These are phyloP conservation scores for Globisporangium carolinianum DNA, from an alignment of 352 stramenopile species.

Conservation along the genomic window DNA sequence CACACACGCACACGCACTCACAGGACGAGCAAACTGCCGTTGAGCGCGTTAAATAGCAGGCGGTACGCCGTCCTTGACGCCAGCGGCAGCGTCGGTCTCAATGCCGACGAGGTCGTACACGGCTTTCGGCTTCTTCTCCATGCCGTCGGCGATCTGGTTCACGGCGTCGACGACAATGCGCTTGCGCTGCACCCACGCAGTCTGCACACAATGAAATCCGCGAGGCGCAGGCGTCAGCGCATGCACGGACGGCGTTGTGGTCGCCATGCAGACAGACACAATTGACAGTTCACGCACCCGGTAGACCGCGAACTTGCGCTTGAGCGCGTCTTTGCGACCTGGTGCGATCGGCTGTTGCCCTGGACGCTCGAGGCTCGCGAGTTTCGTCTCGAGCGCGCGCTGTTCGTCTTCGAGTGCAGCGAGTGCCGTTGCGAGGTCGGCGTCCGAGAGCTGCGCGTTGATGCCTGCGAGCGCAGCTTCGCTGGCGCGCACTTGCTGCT, in stretches of 20 bases:
- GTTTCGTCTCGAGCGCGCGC: conserved; percentile 30
- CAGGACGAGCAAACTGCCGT: no score
- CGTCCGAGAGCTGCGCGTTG: conserved; percentile 60
- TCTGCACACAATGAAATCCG: conserved; percentile 20
- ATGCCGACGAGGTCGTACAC: conserved; percentile 52
- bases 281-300: conserved; percentile 21
- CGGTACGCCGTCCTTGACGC: conserved; percentile 52
- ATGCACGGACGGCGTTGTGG: no score
- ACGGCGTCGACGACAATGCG: conserved; percentile 72
- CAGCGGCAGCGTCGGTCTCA: conserved; percentile 65
- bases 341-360: conserved; percentile 38
- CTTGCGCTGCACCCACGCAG: conserved; percentile 66
- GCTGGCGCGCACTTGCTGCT: conserved; percentile 53
- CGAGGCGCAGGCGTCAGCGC: neutral
- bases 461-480: conserved; percentile 38
- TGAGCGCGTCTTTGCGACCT: conserved; percentile 53
- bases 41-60: conserved; percentile 47
- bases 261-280: no score
- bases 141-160: conserved; percentile 73
- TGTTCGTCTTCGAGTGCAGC: conserved; percentile 36
- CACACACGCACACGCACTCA: no score
- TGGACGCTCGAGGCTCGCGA: conserved; percentile 36
- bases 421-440: conserved; percentile 45
- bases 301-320: conserved; percentile 60
- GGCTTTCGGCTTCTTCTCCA: conserved; percentile 75